Evolutionary conservation across 306 rosid species (phyloP), one percentile per base, ranked within the genome.

Genomic region (Potentilla sterilis): DNA sequence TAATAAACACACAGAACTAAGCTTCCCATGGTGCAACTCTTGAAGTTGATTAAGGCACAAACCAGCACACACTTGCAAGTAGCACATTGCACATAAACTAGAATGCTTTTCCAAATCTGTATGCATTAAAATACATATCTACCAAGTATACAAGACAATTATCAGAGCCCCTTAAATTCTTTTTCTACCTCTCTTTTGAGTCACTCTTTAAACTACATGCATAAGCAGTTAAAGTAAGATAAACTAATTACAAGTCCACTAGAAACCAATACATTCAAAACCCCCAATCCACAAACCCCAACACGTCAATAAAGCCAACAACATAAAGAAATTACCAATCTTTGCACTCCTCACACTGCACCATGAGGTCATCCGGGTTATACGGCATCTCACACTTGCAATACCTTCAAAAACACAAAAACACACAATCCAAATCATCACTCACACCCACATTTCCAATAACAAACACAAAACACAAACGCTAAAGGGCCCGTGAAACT

Each of bases 361-460:
- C 95, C 98, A 93, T 93, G 67, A 93, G 95, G 78, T 90, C 98
- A 48, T 93, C 98, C 32, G 98, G 98, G 77, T 93, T 93, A 76
- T 90, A 93, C 54, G 98, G 98, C 98, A 90, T 93, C 84, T 93
- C 97, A 38, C 96, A 93, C 79, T 89, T 93, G 93, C 98, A 93
- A 79, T 90, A 93, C 81, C 98, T 93, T 51, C 83, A 89, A 81
- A 78, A 74, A 65, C 55, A 74, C 80, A 73, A 76, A 65, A 38
- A 41, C 6, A 24, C 41, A 32, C 64, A 46, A 38, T 12, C 2
- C 32, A 61, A 80, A 84, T 32, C 75, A 70, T 57, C 72, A 76
- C 5, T 52, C 62, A 67, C 65, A 65, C 38, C 65, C 58, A 81
- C 34, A 51, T 73, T n/a, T 8, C 52, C 65, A 15, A 18, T 11